Conservation (phyloP, 192 early-diverging fungal genomes). For the Backusella australiensis region DNA sequence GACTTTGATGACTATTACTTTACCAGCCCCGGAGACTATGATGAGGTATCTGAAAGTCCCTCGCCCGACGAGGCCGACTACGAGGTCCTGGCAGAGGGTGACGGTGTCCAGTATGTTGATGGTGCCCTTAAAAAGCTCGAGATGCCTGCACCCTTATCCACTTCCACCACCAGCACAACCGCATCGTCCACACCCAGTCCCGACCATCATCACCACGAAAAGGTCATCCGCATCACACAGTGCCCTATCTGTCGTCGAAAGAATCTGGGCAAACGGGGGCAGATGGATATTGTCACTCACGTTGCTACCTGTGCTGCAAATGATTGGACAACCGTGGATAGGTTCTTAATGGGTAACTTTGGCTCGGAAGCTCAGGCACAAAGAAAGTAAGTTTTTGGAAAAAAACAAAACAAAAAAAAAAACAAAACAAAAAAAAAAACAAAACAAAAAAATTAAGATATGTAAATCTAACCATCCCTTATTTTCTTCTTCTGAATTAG, state of each 20-base stretch:
- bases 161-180: not conserved
- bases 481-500: not conserved
- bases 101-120: constrained; percentile 21
- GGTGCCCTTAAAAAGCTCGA: not conserved
- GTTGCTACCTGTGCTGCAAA: constrained; percentile 70
- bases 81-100: constrained; percentile 25
- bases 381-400: constrained; percentile 56
- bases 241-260: constrained; percentile 72
- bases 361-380: constrained; percentile 73
- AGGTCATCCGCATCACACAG: constrained; percentile 58
- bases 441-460: not conserved
- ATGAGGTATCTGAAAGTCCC: not conserved
- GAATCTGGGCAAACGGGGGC: constrained; percentile 44
- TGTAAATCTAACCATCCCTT: not conserved
- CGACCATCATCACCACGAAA: constrained; percentile 36
- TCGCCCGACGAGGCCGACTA: constrained; percentile 18
- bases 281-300: constrained; percentile 77
- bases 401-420: no score
- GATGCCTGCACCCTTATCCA: not conserved
- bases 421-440: no score
- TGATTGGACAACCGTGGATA: constrained; percentile 66
- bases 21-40: not conserved
- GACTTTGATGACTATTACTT: constrained; percentile 7
- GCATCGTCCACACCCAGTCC: not conserved
- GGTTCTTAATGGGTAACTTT: constrained; percentile 73